A percentile compares a stretch with the other conserved stretches of the same genome.
Evolutionary conservation across 129 eudicot species (phyloP).

Genomic region (Glebionis coronaria): DNA sequence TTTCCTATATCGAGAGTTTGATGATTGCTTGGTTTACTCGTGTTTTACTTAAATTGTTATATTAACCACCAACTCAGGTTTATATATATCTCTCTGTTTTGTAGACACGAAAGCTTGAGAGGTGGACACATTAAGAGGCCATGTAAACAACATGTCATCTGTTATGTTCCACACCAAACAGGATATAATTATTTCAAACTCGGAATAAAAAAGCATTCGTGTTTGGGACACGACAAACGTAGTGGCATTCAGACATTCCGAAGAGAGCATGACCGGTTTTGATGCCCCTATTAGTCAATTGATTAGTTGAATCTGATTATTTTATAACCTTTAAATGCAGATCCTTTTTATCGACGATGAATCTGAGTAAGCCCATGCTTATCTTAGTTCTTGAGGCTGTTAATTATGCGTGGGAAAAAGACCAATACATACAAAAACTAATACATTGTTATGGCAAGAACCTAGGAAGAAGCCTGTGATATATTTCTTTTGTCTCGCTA

Average conservation of each 20-base stretch:
- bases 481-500: too few species aligned
- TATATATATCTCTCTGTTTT: slow-evolving; percentile 8
- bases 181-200: slow-evolving; percentile 47
- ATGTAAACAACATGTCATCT: slow-evolving; percentile 48
- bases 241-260: slow-evolving; percentile 46
- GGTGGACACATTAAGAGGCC: slow-evolving; percentile 52
- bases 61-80: neutral
- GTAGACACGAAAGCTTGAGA: slow-evolving; percentile 57
- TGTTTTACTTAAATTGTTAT: neutral
- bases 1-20: neutral
- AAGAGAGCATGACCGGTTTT: slow-evolving; percentile 48
- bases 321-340: too few species aligned
- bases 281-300: too few species aligned
- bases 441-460: too few species aligned
- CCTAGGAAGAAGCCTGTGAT: too few species aligned
- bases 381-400: too few species aligned
- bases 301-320: too few species aligned
- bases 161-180: slow-evolving; percentile 46
- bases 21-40: neutral
- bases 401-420: too few species aligned
- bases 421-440: too few species aligned
- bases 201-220: slow-evolving; percentile 51
- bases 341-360: too few species aligned
- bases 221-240: slow-evolving; percentile 54
- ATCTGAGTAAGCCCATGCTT: too few species aligned